These are phyloP conservation scores for Pseudogymnoascus pannorum DNA, from an alignment of 2,329 filamentous ascomycete species.

Conservation along the genomic window DNA sequence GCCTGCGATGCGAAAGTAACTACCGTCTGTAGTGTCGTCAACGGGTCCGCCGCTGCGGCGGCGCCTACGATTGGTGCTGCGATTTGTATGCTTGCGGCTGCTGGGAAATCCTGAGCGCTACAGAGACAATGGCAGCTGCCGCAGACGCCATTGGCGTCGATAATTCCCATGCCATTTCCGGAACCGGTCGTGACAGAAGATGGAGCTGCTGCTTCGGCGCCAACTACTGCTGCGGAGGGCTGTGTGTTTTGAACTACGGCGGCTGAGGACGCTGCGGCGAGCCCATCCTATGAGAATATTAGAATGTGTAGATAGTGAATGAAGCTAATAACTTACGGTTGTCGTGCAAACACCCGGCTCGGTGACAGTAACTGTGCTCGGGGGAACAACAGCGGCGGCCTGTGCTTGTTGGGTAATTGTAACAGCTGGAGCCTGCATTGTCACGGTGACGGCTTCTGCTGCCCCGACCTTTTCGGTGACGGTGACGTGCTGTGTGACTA, in stretches of 20 bases:
- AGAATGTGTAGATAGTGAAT: background rate
- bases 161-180: background rate
- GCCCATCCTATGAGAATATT: background rate
- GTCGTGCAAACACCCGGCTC: background rate
- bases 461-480: slow-evolving; percentile 14
- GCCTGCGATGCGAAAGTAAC: slow-evolving; percentile 1
- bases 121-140: background rate
- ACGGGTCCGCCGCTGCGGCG: background rate
- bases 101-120: background rate
- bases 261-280: background rate
- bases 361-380: slow-evolving; percentile 1
- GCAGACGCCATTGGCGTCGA: background rate
- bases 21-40: slow-evolving; percentile 11
- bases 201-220: background rate
- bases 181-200: background rate
- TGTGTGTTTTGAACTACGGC: background rate
- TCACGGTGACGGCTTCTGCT: slow-evolving; percentile 6
- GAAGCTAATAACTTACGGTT: background rate
- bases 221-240: background rate
- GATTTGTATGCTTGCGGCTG: background rate
- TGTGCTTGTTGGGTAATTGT: slow-evolving; percentile 9
- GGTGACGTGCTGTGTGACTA: slow-evolving; percentile 20
- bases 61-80: background rate
- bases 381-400: background rate
- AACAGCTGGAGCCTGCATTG: background rate